These are phyloP conservation scores for Vigna reflexopilosa DNA, from an alignment of 306 rosid genomes.

Conservation along the genomic window DNA sequence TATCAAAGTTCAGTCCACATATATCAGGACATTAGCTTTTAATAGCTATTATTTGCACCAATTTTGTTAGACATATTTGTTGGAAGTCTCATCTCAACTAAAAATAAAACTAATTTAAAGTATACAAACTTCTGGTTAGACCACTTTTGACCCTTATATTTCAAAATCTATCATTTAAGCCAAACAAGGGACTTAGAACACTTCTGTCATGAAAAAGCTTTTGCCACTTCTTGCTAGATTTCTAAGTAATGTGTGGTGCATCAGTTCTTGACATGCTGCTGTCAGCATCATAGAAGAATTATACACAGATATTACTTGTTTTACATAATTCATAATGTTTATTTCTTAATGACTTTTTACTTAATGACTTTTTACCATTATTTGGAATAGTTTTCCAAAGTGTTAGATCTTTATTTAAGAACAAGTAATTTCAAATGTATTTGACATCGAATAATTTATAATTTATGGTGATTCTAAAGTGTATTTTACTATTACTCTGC, in stretches of 20 bases:
- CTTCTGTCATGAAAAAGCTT: neutral
- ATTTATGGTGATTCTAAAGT: too few relatives aligned
- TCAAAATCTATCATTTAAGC: neutral
- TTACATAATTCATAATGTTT: too few relatives aligned
- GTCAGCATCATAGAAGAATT: neutral
- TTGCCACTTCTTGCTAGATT: conserved; percentile 21
- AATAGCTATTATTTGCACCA: neutral
- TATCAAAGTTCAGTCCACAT: neutral
- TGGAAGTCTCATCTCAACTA: rapidly evolving
- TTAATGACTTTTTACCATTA: too few relatives aligned
- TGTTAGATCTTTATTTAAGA: too few relatives aligned
- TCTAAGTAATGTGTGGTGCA: neutral
- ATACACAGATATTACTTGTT: too few relatives aligned
- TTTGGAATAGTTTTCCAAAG: too few relatives aligned
- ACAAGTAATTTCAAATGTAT: too few relatives aligned
- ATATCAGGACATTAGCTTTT: neutral
- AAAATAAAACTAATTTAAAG: too few relatives aligned
- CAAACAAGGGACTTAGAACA: neutral
- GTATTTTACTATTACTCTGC: too few relatives aligned
- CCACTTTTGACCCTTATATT: neutral
- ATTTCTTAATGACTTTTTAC: too few relatives aligned
- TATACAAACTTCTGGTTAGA: too few relatives aligned
- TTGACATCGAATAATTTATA: too few relatives aligned
- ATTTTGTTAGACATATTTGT: neutral
- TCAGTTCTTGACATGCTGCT: neutral